Conservation (phyloP, 2,329 filamentous ascomycete genomes). For the Curvularia eragrostidis region DNA sequence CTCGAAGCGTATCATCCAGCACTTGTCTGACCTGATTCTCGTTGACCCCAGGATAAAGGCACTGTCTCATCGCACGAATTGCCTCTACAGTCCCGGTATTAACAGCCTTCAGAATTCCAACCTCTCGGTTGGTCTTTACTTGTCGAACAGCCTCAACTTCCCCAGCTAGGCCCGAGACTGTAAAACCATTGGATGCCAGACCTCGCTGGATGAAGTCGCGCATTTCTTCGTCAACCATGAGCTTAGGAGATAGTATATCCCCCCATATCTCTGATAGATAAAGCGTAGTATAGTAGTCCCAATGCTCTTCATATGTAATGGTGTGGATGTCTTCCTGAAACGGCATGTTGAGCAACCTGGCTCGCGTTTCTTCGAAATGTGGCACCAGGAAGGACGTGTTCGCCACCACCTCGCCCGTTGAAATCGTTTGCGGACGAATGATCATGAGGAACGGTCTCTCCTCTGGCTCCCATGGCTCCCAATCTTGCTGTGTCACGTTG, state of each 20-base stretch:
- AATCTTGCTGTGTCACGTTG: conserved; percentile 66
- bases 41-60: conserved; percentile 63
- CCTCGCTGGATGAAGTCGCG: conserved; percentile 68
- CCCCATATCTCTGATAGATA: conserved; percentile 50
- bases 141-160: conserved; percentile 66
- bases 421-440: conserved; percentile 56
- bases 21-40: conserved; percentile 65
- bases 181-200: conserved; percentile 60
- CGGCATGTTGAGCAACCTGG: conserved; percentile 65
- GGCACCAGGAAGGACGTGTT: conserved; percentile 66
- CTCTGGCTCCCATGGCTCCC: conserved; percentile 71
- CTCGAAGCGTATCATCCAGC: conserved; percentile 62
- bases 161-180: conserved; percentile 61
- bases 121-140: conserved; percentile 62
- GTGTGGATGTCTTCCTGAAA: conserved; percentile 59
- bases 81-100: conserved; percentile 70
- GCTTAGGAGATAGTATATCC: conserved; percentile 39
- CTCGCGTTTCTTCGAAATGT: conserved; percentile 66
- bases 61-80: conserved; percentile 63
- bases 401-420: conserved; percentile 55
- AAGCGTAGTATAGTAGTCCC: conserved; percentile 67
- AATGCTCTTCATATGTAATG: conserved; percentile 69
- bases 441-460: conserved; percentile 70
- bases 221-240: conserved; percentile 72
- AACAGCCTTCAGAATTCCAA: conserved; percentile 65